Evolutionary conservation across 306 rosid genomes (phyloP), one percentile per base, ranked within the genome.

Genomic region (Carpinus fangiana): DNA sequence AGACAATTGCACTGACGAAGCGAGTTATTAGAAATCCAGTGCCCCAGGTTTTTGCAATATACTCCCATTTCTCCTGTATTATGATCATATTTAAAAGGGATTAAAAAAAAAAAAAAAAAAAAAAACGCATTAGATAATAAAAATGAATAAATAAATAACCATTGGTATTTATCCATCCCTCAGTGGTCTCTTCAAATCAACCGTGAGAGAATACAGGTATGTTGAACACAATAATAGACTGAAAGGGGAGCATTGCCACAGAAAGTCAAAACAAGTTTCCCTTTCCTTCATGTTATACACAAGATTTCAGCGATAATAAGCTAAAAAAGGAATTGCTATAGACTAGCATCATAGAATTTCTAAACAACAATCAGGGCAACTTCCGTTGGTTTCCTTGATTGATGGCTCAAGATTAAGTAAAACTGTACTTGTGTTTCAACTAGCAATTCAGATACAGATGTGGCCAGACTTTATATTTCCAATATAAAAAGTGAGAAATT

Each of bases 11-110:
- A 23, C 90, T 85, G 86, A 92, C 90, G 80, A 94, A 92, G 79
- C 85, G 85, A 74, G 95, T 82, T 51, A 94, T 80, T 83, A 94
- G 81, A 83, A 84, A 89, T 80, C 97, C 97, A 34, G 97, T 75
- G 70, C 92, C 97, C 83, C 87, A 94, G 20, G 87, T 94, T 75
- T 87, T 77, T 5, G 77, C n/a, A 77, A 94, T 81, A 69, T 75
- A 77, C 73, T 86, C 91, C 97, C 97, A 94, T 21, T 90, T 85
- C 28, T 84, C 89, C 98, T 92, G 89, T 47, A 80, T 75, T 72
- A 9, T 38, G 28, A 76, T 54, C 10, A 46, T 38, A 54, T 17
- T 10, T 12, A 38, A 8, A 70, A 23, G 59, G 28, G 13, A 23
- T 41, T 41, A 5, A 5, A 41, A 6, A 48, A 10, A 48, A 0